phyloP scores from a whole-genome alignment of 139 green algal genomes.

The Ostreobium quekettii region DNA sequence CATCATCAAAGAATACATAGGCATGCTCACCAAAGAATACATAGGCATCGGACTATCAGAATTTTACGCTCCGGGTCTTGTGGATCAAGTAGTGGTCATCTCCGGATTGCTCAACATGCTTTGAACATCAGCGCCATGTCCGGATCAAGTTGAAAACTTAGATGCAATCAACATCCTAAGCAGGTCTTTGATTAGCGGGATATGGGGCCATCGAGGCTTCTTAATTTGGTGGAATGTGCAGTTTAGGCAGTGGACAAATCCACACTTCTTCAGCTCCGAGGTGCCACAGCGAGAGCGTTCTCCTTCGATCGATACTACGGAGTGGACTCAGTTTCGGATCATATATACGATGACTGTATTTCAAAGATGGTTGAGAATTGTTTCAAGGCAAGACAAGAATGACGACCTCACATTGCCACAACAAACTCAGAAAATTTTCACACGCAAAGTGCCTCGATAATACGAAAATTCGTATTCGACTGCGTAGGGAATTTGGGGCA shows the following conservation, averaged over 20 bases:
- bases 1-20: neutral
- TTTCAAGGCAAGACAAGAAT: slow-evolving; percentile 39
- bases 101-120: no score
- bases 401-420: no score
- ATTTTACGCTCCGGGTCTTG: neutral
- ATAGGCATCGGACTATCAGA: neutral
- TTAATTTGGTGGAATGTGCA: neutral
- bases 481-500: no score
- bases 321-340: slow-evolving; percentile 34
- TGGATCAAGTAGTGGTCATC: no score
- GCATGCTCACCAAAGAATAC: neutral
- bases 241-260: slow-evolving; percentile 59
- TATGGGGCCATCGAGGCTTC: no score
- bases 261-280: slow-evolving; percentile 47
- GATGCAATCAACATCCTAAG: no score
- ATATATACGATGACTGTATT: slow-evolving; percentile 50
- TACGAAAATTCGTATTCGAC: no score
- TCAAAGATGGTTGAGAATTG: slow-evolving; percentile 42
- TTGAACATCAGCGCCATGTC: no score
- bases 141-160: no score
- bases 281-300: slow-evolving; percentile 44
- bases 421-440: no score
- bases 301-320: slow-evolving; percentile 49
- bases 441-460: no score
- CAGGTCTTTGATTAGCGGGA: no score